phyloP scores from a whole-genome alignment of 768 basidiomycete species.

The Tricholoma matsutake region DNA sequence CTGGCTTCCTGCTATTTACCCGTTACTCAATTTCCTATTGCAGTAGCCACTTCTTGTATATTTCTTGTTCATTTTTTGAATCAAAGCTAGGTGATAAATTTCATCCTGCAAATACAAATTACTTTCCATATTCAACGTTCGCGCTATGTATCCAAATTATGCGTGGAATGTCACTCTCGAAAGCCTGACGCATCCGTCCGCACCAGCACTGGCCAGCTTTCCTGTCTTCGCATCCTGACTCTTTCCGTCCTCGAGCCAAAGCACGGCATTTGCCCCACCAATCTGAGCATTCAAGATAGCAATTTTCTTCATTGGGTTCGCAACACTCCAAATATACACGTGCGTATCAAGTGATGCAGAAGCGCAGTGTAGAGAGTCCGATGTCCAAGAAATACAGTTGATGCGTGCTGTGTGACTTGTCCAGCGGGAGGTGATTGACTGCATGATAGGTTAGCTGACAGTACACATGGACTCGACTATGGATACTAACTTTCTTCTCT shows the following conservation, averaged over 20 bases:
- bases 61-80: neutral
- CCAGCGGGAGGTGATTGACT: conserved; percentile 79
- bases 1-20: neutral
- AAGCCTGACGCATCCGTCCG: conserved; percentile 74
- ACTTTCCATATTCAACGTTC: too few species aligned
- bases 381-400: conserved; percentile 72
- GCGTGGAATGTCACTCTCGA: conserved; percentile 62
- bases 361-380: conserved; percentile 72
- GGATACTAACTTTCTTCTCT: conserved; percentile 51
- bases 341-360: conserved; percentile 93
- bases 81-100: too few species aligned
- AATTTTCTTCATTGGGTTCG: conserved; percentile 67
- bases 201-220: conserved; percentile 68
- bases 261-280: conserved; percentile 78
- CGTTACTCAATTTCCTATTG: neutral
- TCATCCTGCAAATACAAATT: too few species aligned
- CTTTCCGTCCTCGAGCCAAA: conserved; percentile 55
- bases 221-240: conserved; percentile 31
- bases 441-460: conserved; percentile 1
- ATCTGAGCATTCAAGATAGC: conserved; percentile 84
- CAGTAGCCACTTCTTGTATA: neutral
- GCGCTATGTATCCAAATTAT: conserved; percentile 1
- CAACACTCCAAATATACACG: conserved; percentile 83
- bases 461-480: neutral
- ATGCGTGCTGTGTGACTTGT: conserved; percentile 82